phyloP scores from a whole-genome alignment of 129 eudicot genomes.

The Pulicaria dysenterica region DNA sequence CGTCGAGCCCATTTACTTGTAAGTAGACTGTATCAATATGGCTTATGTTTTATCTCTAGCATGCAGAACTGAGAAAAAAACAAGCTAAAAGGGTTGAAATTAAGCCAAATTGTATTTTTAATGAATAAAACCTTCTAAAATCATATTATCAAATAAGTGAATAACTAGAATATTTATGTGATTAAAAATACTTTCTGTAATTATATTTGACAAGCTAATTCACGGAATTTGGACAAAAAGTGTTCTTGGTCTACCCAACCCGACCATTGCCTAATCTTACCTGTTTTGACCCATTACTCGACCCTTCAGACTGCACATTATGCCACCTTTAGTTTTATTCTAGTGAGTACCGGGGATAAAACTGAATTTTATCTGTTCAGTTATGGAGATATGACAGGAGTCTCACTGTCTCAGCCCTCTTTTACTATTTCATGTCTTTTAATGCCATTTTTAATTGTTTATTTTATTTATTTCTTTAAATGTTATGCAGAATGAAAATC shows the following conservation, averaged over 20 bases:
- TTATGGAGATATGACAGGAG: background rate
- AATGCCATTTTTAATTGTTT: background rate
- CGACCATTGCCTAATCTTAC: background rate
- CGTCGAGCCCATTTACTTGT: no score
- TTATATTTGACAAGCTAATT: background rate
- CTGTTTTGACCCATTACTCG: background rate
- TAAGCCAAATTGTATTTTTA: background rate
- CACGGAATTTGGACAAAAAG: background rate
- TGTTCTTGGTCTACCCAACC: background rate
- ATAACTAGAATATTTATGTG: background rate
- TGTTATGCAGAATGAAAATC: conserved; percentile 68
- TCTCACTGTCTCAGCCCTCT: background rate
- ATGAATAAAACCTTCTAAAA: background rate
- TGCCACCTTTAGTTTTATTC: background rate
- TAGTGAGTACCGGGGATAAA: no score
- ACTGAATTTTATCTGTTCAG: background rate
- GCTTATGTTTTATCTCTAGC: background rate
- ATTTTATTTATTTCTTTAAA: background rate
- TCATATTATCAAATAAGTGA: background rate
- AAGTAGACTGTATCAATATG: no score
- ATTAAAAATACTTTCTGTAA: background rate
- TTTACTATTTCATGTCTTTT: background rate
- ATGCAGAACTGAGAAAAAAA: background rate
- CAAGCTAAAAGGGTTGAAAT: background rate
- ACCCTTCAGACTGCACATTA: background rate